phyloP scores from a whole-genome alignment of 2,329 filamentous ascomycete species.

The Colletotrichum sp. region DNA sequence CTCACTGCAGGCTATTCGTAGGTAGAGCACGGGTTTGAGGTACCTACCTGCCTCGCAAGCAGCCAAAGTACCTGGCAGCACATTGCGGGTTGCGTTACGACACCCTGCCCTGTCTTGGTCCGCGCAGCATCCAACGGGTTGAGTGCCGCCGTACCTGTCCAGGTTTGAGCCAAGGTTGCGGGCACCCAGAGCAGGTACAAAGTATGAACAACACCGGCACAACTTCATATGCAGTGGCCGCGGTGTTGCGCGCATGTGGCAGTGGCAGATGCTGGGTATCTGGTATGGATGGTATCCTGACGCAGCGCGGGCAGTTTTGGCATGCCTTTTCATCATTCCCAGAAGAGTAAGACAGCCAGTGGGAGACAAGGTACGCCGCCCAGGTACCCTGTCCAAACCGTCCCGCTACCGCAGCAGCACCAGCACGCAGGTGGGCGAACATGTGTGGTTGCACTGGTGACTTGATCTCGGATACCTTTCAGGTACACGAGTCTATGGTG shows the following conservation, averaged over 20 bases:
- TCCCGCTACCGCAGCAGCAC: constrained; percentile 1
- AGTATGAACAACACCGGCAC: not conserved
- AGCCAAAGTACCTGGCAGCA: not conserved
- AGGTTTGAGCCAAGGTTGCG: constrained; percentile 9
- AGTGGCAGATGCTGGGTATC: not conserved
- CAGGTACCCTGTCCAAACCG: constrained; percentile 6
- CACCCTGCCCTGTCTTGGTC: constrained; percentile 12
- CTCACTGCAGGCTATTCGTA: not conserved
- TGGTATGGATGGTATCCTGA: not conserved
- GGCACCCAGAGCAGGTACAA: constrained; percentile 5
- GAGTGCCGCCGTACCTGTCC: constrained; percentile 17
- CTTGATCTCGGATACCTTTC: not conserved
- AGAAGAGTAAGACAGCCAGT: constrained; percentile 1
- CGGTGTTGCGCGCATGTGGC: not conserved
- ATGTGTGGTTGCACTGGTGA: not conserved
- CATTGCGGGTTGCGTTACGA: not conserved
- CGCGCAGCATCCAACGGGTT: not conserved
- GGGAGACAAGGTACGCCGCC: not conserved
- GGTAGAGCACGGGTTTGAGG: not conserved
- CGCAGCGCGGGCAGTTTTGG: not conserved
- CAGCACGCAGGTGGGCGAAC: not conserved
- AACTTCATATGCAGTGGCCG: not conserved
- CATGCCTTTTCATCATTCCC: not conserved
- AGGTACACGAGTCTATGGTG: not conserved
- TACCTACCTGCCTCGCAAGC: not conserved